These are phyloP conservation scores for Flaveria ramosissima DNA, from an alignment of 129 eudicot species.

Conservation along the genomic window DNA sequence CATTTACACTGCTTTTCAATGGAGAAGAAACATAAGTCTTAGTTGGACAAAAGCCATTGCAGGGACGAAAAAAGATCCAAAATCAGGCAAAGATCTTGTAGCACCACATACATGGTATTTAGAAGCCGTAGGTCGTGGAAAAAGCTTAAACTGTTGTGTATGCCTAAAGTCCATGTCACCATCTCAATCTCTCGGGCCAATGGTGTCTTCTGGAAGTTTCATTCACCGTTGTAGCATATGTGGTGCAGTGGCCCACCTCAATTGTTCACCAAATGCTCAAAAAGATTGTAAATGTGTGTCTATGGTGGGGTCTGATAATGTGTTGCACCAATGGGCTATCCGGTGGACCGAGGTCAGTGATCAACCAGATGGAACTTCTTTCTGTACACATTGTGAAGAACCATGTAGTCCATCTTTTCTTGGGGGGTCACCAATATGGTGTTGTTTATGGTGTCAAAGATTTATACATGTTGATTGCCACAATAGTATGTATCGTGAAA, in stretches of 20 bases:
- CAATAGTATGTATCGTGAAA: slow-evolving; percentile 63
- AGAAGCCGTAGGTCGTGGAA: slow-evolving; percentile 78
- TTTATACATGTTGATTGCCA: slow-evolving; percentile 84
- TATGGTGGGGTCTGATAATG: slow-evolving; percentile 66
- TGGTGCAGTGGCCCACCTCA: slow-evolving; percentile 79
- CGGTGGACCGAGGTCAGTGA: slow-evolving; percentile 76
- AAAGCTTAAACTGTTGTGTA: slow-evolving; percentile 82
- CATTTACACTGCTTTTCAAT: slow-evolving; percentile 87
- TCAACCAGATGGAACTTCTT: slow-evolving; percentile 67
- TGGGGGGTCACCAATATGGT: slow-evolving; percentile 90
- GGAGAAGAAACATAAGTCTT: slow-evolving; percentile 95
- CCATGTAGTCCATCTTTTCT: slow-evolving; percentile 84
- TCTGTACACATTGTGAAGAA: slow-evolving; percentile 85
- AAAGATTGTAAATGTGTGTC: slow-evolving; percentile 87
- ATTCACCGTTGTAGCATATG: slow-evolving; percentile 84
- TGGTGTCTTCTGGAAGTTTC: slow-evolving; percentile 46
- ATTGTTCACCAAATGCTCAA: slow-evolving; percentile 62
- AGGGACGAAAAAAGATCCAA: slow-evolving; percentile 89
- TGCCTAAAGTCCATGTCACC: slow-evolving; percentile 66
- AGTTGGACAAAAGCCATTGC: slow-evolving; percentile 99
- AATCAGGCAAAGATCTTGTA: slow-evolving; percentile 63
- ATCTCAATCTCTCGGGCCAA: slow-evolving; percentile 58
- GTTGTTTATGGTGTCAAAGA: slow-evolving; percentile 92
- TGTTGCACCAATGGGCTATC: slow-evolving; percentile 90
- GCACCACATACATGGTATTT: slow-evolving; percentile 84